Conservation (phyloP, 2,329 filamentous ascomycete species). For the Cytospora piceae region DNA sequence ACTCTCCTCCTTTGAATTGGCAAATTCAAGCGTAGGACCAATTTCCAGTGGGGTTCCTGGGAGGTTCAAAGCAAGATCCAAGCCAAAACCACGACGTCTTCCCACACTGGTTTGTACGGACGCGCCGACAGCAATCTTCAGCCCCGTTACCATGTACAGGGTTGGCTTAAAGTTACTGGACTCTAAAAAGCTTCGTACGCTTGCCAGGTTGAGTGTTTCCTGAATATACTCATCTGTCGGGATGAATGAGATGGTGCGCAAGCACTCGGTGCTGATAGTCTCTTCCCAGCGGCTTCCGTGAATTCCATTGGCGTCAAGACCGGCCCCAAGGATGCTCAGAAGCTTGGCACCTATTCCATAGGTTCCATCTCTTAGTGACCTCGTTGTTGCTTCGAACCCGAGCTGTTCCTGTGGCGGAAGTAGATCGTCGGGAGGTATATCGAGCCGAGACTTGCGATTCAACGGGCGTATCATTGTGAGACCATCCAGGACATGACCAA, state of each 20-base stretch:
- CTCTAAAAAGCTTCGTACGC: not conserved
- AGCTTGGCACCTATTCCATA: not conserved
- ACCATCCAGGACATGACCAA: not conserved
- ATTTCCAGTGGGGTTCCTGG: no score
- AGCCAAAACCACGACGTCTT: no score
- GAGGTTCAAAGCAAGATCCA: no score
- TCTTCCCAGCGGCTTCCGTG: not conserved
- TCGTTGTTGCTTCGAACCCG: not conserved
- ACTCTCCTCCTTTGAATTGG: no score
- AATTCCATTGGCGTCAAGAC: not conserved
- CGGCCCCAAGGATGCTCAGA: not conserved
- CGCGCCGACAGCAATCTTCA: not conserved
- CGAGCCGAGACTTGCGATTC: not conserved
- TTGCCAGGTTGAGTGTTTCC: not conserved
- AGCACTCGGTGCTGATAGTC: not conserved
- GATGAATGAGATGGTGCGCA: not conserved
- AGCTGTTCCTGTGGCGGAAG: not conserved
- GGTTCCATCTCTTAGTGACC: not conserved
- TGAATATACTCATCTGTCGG: not conserved
- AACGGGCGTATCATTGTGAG: not conserved
- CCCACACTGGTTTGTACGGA: not conserved
- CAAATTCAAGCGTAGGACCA: no score
- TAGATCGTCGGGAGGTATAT: not conserved
- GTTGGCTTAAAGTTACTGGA: not conserved
- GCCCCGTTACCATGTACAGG: not conserved